Conservation (phyloP, 306 rosid species). For the Mimosa bimucronata region DNA sequence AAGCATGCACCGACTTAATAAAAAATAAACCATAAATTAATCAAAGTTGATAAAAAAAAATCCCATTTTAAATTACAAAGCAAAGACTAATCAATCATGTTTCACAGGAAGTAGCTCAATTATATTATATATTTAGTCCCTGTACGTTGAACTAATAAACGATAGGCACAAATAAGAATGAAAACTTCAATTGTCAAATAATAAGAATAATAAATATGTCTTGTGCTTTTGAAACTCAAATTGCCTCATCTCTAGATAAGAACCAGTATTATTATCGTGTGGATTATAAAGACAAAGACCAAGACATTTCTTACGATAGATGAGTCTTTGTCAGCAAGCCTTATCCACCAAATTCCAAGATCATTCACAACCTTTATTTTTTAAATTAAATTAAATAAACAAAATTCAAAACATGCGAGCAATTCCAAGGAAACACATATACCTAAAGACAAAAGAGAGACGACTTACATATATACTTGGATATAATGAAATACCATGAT, state of each 20-base stretch:
- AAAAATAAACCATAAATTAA: neutral
- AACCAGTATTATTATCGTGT: neutral
- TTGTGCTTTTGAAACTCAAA: conserved; percentile 41
- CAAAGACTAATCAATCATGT: conserved; percentile 13
- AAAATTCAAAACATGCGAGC: conserved; percentile 28
- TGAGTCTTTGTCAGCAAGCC: conserved; percentile 50
- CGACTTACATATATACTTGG: neutral
- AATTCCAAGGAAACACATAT: conserved; percentile 38
- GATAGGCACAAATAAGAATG: conserved; percentile 55
- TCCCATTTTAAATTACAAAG: neutral
- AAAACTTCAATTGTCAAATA: conserved; percentile 39
- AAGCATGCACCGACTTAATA: neutral
- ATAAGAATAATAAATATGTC: conserved; percentile 6
- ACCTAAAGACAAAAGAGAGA: conserved; percentile 46
- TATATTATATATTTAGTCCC: neutral
- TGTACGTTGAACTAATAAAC: conserved; percentile 1
- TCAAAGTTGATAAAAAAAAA: neutral
- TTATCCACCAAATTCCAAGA: conserved; percentile 46
- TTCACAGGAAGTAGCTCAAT: conserved; percentile 10
- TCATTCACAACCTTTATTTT: conserved; percentile 8
- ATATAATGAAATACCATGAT: conserved; percentile 25
- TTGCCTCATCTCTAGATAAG: conserved; percentile 37
- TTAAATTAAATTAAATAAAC: conserved; percentile 2
- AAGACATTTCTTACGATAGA: conserved; percentile 1
- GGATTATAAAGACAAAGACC: conserved; percentile 26